Evolutionary conservation across 2,329 filamentous ascomycete genomes (phyloP).

Genomic region (Alternaria longipes): DNA sequence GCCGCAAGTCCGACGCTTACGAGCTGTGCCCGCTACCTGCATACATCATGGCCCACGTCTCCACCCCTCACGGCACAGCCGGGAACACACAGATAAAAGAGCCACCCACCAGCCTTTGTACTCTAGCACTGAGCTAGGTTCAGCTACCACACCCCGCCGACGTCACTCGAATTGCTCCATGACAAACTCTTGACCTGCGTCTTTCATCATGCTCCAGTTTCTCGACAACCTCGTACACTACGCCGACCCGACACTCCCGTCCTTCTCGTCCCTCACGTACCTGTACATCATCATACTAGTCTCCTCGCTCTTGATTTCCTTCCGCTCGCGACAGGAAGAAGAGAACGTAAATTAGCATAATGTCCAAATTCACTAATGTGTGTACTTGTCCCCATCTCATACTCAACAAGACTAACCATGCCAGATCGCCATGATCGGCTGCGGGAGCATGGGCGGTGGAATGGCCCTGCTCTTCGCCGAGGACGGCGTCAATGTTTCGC

Average conservation of each 20-base stretch:
- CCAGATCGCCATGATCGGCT: slow-evolving; percentile 66
- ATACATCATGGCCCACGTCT: slow-evolving; percentile 8
- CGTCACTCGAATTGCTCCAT: slow-evolving; percentile 21
- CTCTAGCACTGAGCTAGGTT: slow-evolving; percentile 10
- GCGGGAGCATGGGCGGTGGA: slow-evolving; percentile 68
- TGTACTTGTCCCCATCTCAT: slow-evolving; percentile 7
- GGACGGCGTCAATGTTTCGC: slow-evolving; percentile 62
- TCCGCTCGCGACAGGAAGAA: slow-evolving; percentile 28
- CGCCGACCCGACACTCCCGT: slow-evolving; percentile 42
- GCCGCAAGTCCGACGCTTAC: slow-evolving; percentile 1
- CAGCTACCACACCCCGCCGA: slow-evolving; percentile 22
- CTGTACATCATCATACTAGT: slow-evolving; percentile 42
- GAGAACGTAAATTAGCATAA: slow-evolving; percentile 20
- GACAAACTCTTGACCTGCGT: slow-evolving; percentile 9
- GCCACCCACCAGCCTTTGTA: slow-evolving; percentile 1
- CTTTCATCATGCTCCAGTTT: slow-evolving; percentile 35
- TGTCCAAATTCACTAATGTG: slow-evolving; percentile 39
- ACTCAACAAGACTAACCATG: slow-evolving; percentile 3
- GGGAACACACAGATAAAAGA: slow-evolving; percentile 4
- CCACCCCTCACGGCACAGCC: slow-evolving; percentile 4
- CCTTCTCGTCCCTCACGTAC: slow-evolving; percentile 41
- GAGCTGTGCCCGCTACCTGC: not conserved
- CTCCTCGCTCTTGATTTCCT: slow-evolving; percentile 36
- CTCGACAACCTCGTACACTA: slow-evolving; percentile 42
- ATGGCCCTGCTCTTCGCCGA: slow-evolving; percentile 69